Evolutionary conservation across 2,329 filamentous ascomycete species (phyloP), one percentile per base, ranked within the genome.

Genomic region (Sporothrix brunneoviolacea): DNA sequence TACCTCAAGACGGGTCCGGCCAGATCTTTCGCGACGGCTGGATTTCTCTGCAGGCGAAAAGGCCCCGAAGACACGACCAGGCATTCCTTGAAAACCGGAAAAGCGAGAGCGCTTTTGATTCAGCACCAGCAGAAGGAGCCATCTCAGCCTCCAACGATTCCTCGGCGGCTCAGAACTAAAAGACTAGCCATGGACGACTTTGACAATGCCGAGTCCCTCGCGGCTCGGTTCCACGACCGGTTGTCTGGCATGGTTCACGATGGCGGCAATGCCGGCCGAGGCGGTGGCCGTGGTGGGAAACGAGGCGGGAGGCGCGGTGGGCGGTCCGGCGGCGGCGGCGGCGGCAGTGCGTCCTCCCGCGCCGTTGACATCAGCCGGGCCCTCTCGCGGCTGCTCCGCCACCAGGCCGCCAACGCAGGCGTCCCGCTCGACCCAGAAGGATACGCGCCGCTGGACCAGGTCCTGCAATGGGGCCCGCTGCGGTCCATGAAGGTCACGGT

Each of bases 401-500:
- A 82, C 55, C 77, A 80, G 66, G 79, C 78, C 8, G 66, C 67
- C 45, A 75, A 72, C 35, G 80, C 75, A 18, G 79, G 80, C 4
- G 70, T 84, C 41, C 58, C 64, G 58, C 71, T 84, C 8, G 80
- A 84, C 59, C 65, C 59, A 2, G 79, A 81, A 60, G 82, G 82
- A 0, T 84, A 70, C 61, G 81, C 79, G 37, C 67, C 71, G 39
- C 63, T 84, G 51, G 74, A 80, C 56, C 65, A 68, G 51, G 81
- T 84, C 62, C 68, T 82, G 38, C 65, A 69, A 54, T 82, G 75
- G 71, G 71, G 69, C 0, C 75, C 77, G 8, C 59, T 96, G 49
- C 80, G 79, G 55, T 80, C 79, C 4, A 74, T 95, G 9, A 75
- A 86, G 54, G 79, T 86, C n/a, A 86, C 84, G 0, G 78, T 95